Conservation (phyloP, 805 yeast genomes). For the Nakazawaea siamensis region DNA sequence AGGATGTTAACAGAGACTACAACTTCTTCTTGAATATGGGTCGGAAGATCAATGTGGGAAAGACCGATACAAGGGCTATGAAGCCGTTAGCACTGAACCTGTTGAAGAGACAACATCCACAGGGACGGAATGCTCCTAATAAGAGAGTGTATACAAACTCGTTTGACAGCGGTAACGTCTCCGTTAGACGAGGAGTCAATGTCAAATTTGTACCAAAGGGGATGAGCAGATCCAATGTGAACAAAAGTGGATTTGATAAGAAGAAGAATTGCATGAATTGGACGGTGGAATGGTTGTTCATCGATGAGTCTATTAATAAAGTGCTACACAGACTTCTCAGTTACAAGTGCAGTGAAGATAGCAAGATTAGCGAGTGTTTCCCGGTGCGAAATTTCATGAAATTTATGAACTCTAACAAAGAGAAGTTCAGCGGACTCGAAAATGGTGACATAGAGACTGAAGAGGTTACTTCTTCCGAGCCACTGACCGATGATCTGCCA, state of each 20-base stretch:
- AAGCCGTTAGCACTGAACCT: constrained; percentile 3
- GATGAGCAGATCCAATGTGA: constrained; percentile 57
- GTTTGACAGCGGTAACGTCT: constrained; percentile 13
- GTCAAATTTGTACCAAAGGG: constrained; percentile 61
- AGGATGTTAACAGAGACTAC: constrained; percentile 73
- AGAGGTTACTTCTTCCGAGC: neutral
- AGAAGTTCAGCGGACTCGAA: too few relatives aligned
- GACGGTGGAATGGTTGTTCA: constrained; percentile 70
- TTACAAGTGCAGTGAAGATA: constrained; percentile 31
- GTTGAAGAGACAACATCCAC: constrained; percentile 6
- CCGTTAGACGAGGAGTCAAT: constrained; percentile 56
- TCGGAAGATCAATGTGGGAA: constrained; percentile 51
- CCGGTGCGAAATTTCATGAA: constrained; percentile 28
- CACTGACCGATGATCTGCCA: neutral
- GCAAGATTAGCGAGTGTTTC: constrained; percentile 26
- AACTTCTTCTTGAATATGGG: constrained; percentile 58
- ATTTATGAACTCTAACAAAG: neutral
- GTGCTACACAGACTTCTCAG: constrained; percentile 19
- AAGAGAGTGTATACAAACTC: constrained; percentile 7
- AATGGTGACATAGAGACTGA: neutral
- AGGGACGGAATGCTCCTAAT: constrained; percentile 13
- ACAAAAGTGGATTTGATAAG: constrained; percentile 67
- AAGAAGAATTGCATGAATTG: constrained; percentile 54
- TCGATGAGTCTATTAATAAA: constrained; percentile 20
- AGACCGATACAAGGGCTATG: constrained; percentile 32